These are phyloP conservation scores for Yueomyces sinensis DNA, from an alignment of 805 yeast genomes.

Conservation along the genomic window DNA sequence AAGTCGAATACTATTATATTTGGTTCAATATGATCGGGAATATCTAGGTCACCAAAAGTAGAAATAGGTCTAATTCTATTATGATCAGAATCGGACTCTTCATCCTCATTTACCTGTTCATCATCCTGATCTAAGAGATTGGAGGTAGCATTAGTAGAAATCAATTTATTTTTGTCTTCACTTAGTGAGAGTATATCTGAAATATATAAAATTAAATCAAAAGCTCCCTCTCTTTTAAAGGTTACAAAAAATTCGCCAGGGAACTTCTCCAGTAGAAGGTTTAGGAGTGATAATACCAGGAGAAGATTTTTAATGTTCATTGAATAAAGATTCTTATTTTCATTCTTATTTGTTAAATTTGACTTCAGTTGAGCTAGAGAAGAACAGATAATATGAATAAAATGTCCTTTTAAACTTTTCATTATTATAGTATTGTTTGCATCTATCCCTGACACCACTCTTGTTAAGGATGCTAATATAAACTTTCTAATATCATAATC, in stretches of 20 bases:
- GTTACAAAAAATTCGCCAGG: conserved; percentile 31
- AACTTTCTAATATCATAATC: conserved; percentile 50
- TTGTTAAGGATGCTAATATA: conserved; percentile 38
- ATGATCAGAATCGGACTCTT: conserved; percentile 16
- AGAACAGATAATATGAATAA: conserved; percentile 44
- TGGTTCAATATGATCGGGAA: conserved; percentile 21
- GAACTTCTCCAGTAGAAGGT: conserved; percentile 30
- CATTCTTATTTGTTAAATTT: conserved; percentile 8
- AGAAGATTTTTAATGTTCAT: conserved; percentile 24
- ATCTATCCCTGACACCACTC: conserved; percentile 26
- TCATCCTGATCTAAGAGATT: conserved; percentile 11
- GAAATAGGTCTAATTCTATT: conserved; percentile 5
- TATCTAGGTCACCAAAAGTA: conserved; percentile 18
- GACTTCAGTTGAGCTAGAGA: conserved; percentile 42
- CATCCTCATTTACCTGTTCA: conserved; percentile 11
- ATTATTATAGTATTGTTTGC: neutral
- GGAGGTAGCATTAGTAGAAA: neutral
- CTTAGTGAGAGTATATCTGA: neutral
- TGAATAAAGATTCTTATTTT: conserved; percentile 1
- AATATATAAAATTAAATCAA: conserved; percentile 8
- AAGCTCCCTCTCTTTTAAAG: conserved; percentile 56
- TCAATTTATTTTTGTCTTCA: conserved; percentile 9
- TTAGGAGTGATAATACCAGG: conserved; percentile 38
- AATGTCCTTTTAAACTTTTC: conserved; percentile 7
- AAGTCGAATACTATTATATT: conserved; percentile 12